Conservation (phyloP, 2,329 filamentous ascomycete genomes). For the Cladosporium colombiae region DNA sequence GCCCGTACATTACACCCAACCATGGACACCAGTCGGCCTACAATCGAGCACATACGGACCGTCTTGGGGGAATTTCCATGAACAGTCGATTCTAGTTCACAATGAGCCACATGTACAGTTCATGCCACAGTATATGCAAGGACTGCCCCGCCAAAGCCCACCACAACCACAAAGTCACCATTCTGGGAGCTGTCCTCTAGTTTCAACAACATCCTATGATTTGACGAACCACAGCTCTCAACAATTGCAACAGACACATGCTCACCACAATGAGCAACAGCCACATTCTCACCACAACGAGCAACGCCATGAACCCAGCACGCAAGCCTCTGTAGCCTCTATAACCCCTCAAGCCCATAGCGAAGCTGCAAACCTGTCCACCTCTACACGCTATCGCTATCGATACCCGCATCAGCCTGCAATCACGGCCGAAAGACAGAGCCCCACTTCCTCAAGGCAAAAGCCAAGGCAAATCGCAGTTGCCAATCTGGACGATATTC, state of each 20-base stretch:
- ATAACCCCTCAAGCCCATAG: not conserved
- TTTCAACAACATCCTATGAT: not conserved
- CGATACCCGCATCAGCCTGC: not conserved
- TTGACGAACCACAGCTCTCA: not conserved
- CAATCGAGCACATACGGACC: not conserved
- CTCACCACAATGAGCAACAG: not conserved
- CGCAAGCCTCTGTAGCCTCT: not conserved
- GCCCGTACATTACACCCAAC: not conserved
- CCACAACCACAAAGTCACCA: not conserved
- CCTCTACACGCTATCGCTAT: not conserved
- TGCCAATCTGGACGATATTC: not conserved
- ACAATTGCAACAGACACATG: not conserved
- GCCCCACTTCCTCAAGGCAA: not conserved
- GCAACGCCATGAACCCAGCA: not conserved
- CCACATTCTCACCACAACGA: not conserved
- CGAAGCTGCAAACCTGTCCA: not conserved
- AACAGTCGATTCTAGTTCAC: not conserved
- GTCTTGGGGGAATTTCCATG: slow-evolving; percentile 1
- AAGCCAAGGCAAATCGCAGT: slow-evolving; percentile 7
- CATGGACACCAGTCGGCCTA: not conserved
- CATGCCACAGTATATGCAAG: not conserved
- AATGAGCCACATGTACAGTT: not conserved
- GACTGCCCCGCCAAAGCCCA: not conserved
- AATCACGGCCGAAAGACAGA: not conserved
- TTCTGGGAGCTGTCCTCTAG: not conserved